Evolutionary conservation across 208 protist genomes (phyloP).

Genomic region (Leptomonas pyrrhocoris): DNA sequence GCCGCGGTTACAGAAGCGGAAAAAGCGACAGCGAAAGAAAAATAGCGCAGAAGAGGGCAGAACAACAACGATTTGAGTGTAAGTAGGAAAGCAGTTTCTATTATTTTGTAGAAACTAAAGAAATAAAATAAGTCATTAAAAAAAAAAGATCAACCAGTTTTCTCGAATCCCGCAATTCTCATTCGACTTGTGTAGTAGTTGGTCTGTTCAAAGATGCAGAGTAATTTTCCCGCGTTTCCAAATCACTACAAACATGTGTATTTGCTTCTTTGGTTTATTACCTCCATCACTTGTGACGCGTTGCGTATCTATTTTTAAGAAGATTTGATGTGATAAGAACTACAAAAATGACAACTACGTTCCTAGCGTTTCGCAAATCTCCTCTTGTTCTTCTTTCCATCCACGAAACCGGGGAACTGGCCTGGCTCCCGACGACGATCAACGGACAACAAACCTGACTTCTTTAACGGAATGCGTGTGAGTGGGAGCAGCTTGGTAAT

Average conservation of each 20-base stretch:
- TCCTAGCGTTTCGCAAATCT: conserved; percentile 87
- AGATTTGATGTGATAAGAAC: not conserved
- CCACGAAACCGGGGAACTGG: conserved; percentile 85
- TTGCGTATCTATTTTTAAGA: conserved; percentile 11
- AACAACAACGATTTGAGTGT: conserved; percentile 17
- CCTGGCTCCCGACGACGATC: conserved; percentile 79
- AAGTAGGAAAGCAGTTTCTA: no score
- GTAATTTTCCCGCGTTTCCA: no score
- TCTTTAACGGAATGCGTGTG: conserved; percentile 88
- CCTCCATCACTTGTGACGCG: no score
- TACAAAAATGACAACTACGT: conserved; percentile 21
- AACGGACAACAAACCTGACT: conserved; percentile 85
- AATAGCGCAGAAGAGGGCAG: not conserved
- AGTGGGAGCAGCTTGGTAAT: conserved; percentile 85
- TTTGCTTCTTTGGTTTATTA: no score
- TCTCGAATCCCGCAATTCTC: no score
- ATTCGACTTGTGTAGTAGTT: no score
- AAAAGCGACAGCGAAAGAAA: conserved; percentile 24
- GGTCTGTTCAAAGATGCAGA: no score
- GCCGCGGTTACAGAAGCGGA: conserved; percentile 7
- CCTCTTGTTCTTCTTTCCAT: conserved; percentile 86
- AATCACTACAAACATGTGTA: no score
- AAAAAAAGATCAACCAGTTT: no score
- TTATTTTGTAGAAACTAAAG: no score
- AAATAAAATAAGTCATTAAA: no score